Base-by-base conservation (phyloP, 176 grass and related monocot species). In the Raddia distichophylla region DNA sequence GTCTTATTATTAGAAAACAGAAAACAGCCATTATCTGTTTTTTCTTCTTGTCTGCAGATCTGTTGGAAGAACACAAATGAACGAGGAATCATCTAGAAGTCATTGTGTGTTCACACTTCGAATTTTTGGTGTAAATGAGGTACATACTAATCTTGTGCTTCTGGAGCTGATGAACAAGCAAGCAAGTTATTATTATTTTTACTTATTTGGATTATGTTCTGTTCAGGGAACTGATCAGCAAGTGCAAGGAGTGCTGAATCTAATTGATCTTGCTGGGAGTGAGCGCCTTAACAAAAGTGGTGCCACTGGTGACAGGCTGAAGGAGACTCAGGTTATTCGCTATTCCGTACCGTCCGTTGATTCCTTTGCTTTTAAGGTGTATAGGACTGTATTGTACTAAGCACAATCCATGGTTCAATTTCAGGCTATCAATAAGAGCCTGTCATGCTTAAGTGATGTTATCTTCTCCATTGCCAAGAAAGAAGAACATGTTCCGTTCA, bases 391-490 rank as follows among this genome's bases (percentile, higher is more conserved):
- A 20, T 4, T 60, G 3, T 20, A 67, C 32, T 9, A 15, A 9
- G 19, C 20, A 40, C 67, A 74, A 22, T 73, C 59, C 50, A 20
- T 17, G 9, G 59, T 67, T 42, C 22, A 63, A 63, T 63, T 14
- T 63, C 61, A 99, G 97, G 85, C 93, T 8, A 99, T 99, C 44
- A 99, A 99, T 53, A 99, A 96, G 78, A 99, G 97, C 82, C 64
- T 99, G 55, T 96, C 97, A 1, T 94, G 89, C 43, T 83, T 99
- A 62, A 93, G 89, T 18, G 97, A 99, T 83, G 93, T 93, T 10
- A 99, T 99, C 62, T 95, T 93, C 69, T 86, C 97, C 40, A 90
- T 99, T 46, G 97, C 93, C 12, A 99, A 99, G 82, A 99, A 99
- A 79, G 97, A 99, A 6, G 97, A 95, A 18, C 93, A 99, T 34